Evolutionary conservation across 2,329 filamentous ascomycete genomes (phyloP), one percentile per base, ranked within the genome.

Genomic region (Ophiostoma sp.): DNA sequence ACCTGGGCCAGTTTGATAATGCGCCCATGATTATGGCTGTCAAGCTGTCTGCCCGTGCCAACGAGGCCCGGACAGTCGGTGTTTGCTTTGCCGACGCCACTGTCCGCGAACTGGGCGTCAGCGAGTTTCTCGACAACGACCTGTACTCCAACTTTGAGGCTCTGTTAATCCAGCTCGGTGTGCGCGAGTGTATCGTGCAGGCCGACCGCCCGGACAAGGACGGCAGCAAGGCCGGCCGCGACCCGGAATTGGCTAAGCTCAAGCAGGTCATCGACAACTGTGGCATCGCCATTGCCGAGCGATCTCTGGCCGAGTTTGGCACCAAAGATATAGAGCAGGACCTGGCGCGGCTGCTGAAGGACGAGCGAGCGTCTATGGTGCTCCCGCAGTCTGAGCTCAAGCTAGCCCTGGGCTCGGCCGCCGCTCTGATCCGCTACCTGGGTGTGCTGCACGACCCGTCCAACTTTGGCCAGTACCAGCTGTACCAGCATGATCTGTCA

Each of bases 71-170:
- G 63, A 93, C 89, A 76, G 92, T 99, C 0, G 96, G 96, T 9
- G 95, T 99, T 5, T 98, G 96, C 83, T 99, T 99, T 80, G 97
- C 96, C 8, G 96, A 99, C 85, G 96, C 97, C 0, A 98, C 94
- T 77, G 95, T 98, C 33, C 89, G 96, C 70, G 96, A 99, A 84
- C 87, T 99, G 2, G 96, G 96, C 9, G 94, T 99, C 71, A 97
- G 93, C 85, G 97, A 99, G 80, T 99, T 99, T 77, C 88, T 97
- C n/a, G 96, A 99, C 85, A 99, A 98, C 79, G 96, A 99, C 80
- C 87, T 98, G 11, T 99, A 97, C 84, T 98, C 95, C 70, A 99
- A 99, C 81, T 97, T 99, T 77, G 96, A 99, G 83, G 94, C 95
- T 2, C 87, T 99, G 22, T 89, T 99, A 70, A 99, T 99, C 77